phyloP scores from a whole-genome alignment of 2,329 filamentous ascomycete genomes.

The Cladosporium phlei region DNA sequence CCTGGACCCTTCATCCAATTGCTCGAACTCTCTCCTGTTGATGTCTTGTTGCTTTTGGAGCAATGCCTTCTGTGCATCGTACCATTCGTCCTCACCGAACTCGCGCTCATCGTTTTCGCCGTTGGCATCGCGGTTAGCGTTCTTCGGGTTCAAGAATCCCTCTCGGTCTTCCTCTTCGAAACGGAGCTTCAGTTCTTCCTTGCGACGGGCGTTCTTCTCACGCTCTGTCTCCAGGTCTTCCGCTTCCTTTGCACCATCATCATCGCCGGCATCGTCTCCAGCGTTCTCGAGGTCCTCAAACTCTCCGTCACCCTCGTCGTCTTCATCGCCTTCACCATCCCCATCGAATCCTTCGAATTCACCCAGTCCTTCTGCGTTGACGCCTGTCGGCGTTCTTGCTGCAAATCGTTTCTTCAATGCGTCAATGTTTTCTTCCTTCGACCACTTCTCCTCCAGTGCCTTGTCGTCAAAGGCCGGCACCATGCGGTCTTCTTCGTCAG shows the following conservation, averaged over 20 bases:
- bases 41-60: slow-evolving; percentile 95
- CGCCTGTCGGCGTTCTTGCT: slow-evolving; percentile 55
- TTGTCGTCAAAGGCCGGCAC: slow-evolving; percentile 78
- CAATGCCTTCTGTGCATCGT: slow-evolving; percentile 89
- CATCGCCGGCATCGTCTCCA: slow-evolving; percentile 47
- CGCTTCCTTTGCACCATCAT: slow-evolving; percentile 39
- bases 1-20: slow-evolving; percentile 77
- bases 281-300: slow-evolving; percentile 83
- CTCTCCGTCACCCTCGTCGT: slow-evolving; percentile 70
- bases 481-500: slow-evolving; percentile 64
- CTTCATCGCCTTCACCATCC: slow-evolving; percentile 44
- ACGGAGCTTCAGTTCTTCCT: slow-evolving; percentile 88
- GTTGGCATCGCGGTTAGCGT: slow-evolving; percentile 63
- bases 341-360: slow-evolving; percentile 41
- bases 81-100: slow-evolving; percentile 98
- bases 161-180: slow-evolving; percentile 99
- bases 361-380: slow-evolving; percentile 47
- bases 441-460: slow-evolving; percentile 80
- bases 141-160: slow-evolving; percentile 86
- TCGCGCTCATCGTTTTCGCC: slow-evolving; percentile 65
- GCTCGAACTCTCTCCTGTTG: slow-evolving; percentile 89
- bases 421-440: slow-evolving; percentile 70
- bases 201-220: slow-evolving; percentile 81
- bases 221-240: slow-evolving; percentile 76
- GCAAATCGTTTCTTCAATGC: slow-evolving; percentile 71